Base-by-base conservation (phyloP, 208 protist genomes). In the Trypanosoma platydactyli region DNA sequence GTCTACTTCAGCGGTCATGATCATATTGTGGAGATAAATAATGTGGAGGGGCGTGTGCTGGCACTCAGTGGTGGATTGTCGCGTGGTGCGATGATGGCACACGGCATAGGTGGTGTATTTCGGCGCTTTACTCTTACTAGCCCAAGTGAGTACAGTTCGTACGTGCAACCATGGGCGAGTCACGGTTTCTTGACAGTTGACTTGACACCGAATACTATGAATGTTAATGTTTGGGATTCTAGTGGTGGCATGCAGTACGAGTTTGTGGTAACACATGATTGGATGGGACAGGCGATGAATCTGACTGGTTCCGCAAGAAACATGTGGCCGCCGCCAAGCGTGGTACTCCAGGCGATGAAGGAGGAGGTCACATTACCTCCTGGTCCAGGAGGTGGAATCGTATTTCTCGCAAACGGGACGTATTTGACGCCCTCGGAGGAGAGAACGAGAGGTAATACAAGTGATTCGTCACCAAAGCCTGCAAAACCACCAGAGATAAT, bases 1-100 rank as follows among this genome's bases (percentile, higher is more conserved):
- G 70, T 52, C 18, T 76, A 70, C 53, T 76, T 76, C 56, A 56
- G 33, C 20, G 70, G 62, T 16, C 62, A 76, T 50, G 59, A 76
- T 52, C 70, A 69, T 54, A 57, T 71, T 54, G 62, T 76, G 18
- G 70, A 68, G 42, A 16, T 76, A 27, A 63, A 55, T n/a, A 76
- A 76, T 46, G 11, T 76, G 16, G 62, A 67, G 25, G 70, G 62
- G 22, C 52, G 59, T 12, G 22, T 62, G 24, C 35, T 70, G 18
- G 45, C 50, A 1, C 16, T 71, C 44, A 69, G 60, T 40, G 70
- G 70, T 11, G 62, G 62, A 18, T 64, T 69, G 62, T 41, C 70
- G n/a, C 70, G 70, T 3, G 62, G 51, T 18, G 53, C 53, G 12
- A 58, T 62, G 52, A 68, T 76, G 61, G 50, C 24, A 2, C 63